Conservation (phyloP, 257 asterid species). For the Solanum sejunctum region DNA sequence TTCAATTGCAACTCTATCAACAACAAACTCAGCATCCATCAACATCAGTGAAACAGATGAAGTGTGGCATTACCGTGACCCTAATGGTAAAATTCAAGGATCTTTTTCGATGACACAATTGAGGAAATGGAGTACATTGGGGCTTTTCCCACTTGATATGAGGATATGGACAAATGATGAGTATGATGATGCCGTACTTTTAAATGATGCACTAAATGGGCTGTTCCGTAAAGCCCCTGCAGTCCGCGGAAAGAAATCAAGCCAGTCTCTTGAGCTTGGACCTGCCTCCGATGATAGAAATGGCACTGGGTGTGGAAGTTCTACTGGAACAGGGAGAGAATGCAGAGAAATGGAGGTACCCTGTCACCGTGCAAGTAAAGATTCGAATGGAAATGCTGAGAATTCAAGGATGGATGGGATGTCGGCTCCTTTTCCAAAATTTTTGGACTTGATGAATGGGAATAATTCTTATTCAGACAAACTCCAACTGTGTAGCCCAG, state of each 20-base stretch:
- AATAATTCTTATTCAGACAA: slow-evolving; percentile 5
- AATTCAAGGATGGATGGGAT: background rate
- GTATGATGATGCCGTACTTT: slow-evolving; percentile 47
- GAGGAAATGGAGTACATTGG: slow-evolving; percentile 50
- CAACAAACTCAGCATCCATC: slow-evolving; percentile 19
- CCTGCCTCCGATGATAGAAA: slow-evolving; percentile 13
- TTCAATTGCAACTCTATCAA: slow-evolving; percentile 15
- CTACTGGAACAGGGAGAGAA: background rate
- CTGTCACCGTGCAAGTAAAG: background rate
- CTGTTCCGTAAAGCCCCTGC: slow-evolving; percentile 29
- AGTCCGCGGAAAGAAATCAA: slow-evolving; percentile 9
- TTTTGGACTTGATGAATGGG: slow-evolving; percentile 5
- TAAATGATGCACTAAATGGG: slow-evolving; percentile 46
- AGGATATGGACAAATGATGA: slow-evolving; percentile 69
- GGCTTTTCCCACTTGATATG: slow-evolving; percentile 57
- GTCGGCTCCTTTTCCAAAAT: background rate
- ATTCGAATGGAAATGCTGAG: background rate
- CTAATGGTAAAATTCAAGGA: slow-evolving; percentile 62
- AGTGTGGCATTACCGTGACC: slow-evolving; percentile 83
- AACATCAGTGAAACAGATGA: slow-evolving; percentile 46
- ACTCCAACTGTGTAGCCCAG: background rate
- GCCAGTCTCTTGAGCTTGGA: slow-evolving; percentile 15
- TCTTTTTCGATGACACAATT: slow-evolving; percentile 63
- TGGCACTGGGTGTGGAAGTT: background rate
- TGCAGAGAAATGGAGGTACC: slow-evolving; percentile 2